Evolutionary conservation across 345 rosid genomes (phyloP).

Genomic region (Draba incana): DNA sequence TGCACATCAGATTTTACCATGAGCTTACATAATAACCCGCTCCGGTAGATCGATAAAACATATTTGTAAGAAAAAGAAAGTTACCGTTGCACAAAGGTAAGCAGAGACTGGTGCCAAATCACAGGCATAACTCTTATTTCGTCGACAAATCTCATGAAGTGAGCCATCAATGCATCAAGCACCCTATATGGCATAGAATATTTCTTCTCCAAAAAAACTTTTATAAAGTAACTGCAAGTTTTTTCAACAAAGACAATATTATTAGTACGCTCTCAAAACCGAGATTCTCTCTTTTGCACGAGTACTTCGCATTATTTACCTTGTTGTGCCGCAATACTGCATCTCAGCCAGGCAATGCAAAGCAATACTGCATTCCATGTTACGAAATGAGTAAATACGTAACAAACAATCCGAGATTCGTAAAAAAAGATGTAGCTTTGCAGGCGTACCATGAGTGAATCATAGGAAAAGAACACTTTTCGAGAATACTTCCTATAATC

Average conservation of each 20-base stretch:
- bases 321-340: constrained; percentile 97
- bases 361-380: constrained; percentile 68
- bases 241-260: not conserved
- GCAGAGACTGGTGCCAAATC: constrained; percentile 97
- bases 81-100: constrained; percentile 88
- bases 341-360: constrained; percentile 79
- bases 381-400: constrained; percentile 5
- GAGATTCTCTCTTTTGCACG: too few species aligned
- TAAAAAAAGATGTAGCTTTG: not conserved
- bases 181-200: constrained; percentile 87
- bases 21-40: not conserved
- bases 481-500: constrained; percentile 80
- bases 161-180: constrained; percentile 75
- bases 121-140: constrained; percentile 93
- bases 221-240: constrained; percentile 77
- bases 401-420: not conserved
- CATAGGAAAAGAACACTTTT: constrained; percentile 83
- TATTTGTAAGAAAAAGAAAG: not conserved
- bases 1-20: constrained; percentile 34
- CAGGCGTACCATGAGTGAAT: constrained; percentile 81
- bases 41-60: not conserved
- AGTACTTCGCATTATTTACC: constrained; percentile 47
- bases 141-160: constrained; percentile 77
- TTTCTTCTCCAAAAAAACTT: constrained; percentile 91
- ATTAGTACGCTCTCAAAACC: constrained; percentile 11